Evolutionary conservation across 345 rosid genomes (phyloP).

Genomic region (Rhodamnia argentea): DNA sequence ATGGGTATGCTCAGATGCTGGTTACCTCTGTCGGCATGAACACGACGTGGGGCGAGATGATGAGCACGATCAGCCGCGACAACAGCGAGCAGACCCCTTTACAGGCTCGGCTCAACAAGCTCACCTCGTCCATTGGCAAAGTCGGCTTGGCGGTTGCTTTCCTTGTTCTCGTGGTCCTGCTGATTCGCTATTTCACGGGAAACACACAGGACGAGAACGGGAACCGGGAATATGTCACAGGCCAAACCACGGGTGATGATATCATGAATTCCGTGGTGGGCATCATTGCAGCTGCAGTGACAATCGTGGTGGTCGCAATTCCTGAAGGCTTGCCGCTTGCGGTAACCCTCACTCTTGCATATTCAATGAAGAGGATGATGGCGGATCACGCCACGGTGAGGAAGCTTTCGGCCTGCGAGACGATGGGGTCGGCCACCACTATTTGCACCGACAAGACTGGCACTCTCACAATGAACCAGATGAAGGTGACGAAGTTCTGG

Average conservation of each 20-base stretch:
- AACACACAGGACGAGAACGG: slow-evolving; percentile 45
- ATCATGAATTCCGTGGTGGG: slow-evolving; percentile 44
- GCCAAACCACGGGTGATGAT: slow-evolving; percentile 36
- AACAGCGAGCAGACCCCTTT: slow-evolving; percentile 47
- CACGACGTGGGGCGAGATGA: slow-evolving; percentile 67
- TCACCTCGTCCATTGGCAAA: slow-evolving; percentile 53
- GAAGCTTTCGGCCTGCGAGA: slow-evolving; percentile 68
- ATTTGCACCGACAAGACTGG: slow-evolving; percentile 81
- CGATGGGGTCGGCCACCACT: slow-evolving; percentile 74
- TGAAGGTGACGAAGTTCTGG: slow-evolving; percentile 65
- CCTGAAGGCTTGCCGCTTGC: slow-evolving; percentile 81
- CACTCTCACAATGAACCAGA: slow-evolving; percentile 57
- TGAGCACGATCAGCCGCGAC: slow-evolving; percentile 45
- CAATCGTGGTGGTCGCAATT: slow-evolving; percentile 73
- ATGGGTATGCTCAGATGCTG: slow-evolving; percentile 54
- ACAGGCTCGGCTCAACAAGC: slow-evolving; percentile 51
- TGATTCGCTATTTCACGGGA: slow-evolving; percentile 65
- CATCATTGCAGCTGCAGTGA: slow-evolving; percentile 60
- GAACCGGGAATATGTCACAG: slow-evolving; percentile 20
- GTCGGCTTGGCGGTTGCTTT: slow-evolving; percentile 57
- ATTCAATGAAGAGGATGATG: slow-evolving; percentile 84
- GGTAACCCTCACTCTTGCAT: slow-evolving; percentile 67
- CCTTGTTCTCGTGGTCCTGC: slow-evolving; percentile 50
- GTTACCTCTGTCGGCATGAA: slow-evolving; percentile 62
- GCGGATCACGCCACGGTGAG: slow-evolving; percentile 76